Evolutionary conservation across 2,329 filamentous ascomycete species (phyloP).

Genomic region (Emergomyces africanus): DNA sequence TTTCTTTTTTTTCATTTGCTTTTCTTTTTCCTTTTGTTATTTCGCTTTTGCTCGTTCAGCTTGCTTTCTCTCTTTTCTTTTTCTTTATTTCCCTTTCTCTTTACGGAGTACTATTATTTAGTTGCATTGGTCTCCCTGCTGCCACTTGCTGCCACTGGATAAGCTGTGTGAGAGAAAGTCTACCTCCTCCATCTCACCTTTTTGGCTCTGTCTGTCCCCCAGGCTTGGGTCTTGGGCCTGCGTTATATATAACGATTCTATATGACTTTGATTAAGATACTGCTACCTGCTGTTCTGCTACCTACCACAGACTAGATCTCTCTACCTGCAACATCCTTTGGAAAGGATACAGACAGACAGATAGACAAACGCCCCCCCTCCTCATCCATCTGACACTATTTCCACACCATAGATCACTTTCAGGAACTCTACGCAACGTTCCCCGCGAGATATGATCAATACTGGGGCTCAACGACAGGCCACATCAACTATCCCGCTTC

Average conservation of each 20-base stretch:
- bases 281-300: no score
- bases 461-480: neutral
- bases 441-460: conserved; percentile 2
- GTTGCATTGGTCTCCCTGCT: neutral
- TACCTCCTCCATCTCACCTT: no score
- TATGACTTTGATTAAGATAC: no score
- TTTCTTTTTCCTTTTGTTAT: neutral
- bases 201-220: no score
- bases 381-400: no score
- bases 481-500: neutral
- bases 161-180: no score
- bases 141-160: neutral
- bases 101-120: neutral
- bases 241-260: no score
- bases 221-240: no score
- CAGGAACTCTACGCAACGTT: neutral
- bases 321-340: no score
- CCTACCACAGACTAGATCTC: no score
- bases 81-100: neutral
- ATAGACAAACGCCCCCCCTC: no score
- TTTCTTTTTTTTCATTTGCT: neutral
- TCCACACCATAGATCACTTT: neutral
- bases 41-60: neutral
- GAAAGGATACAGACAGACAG: no score
- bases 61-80: neutral